A percentile compares a stretch with the other conserved stretches of the same genome.
Evolutionary conservation across 2,329 filamentous ascomycete species (phyloP).

Genomic region (Cytospora chrysosperma): DNA sequence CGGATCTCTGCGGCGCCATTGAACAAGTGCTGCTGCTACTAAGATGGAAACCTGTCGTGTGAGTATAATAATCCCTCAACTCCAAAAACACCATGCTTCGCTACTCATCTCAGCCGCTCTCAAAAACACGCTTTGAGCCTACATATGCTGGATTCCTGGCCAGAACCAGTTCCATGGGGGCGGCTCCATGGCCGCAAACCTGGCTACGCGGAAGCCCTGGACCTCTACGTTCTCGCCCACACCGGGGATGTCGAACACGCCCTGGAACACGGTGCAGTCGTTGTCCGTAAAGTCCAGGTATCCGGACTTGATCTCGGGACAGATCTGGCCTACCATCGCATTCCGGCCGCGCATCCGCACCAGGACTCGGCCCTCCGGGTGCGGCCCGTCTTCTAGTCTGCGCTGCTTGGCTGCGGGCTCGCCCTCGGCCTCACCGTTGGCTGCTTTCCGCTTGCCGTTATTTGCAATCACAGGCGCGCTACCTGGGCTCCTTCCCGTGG

Average conservation of each 20-base stretch:
- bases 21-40: neutral
- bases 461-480: neutral
- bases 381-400: neutral
- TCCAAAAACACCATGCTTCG: neutral
- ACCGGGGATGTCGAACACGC: neutral
- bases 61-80: neutral
- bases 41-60: neutral
- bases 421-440: neutral
- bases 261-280: constrained; percentile 1
- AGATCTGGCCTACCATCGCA: neutral
- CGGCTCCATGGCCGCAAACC: neutral
- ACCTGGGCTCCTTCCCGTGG: neutral
- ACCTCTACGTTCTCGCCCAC: constrained; percentile 1
- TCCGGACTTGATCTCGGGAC: neutral
- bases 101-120: neutral
- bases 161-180: neutral
- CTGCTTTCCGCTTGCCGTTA: neutral
- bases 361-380: neutral
- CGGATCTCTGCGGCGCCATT: neutral
- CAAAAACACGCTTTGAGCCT: neutral
- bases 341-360: neutral
- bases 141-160: neutral
- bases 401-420: neutral
- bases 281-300: constrained; percentile 2
- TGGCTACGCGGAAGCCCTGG: neutral